These are phyloP conservation scores for Sugiyamaella castrensis DNA, from an alignment of 1,139 yeast genomes.

Conservation along the genomic window DNA sequence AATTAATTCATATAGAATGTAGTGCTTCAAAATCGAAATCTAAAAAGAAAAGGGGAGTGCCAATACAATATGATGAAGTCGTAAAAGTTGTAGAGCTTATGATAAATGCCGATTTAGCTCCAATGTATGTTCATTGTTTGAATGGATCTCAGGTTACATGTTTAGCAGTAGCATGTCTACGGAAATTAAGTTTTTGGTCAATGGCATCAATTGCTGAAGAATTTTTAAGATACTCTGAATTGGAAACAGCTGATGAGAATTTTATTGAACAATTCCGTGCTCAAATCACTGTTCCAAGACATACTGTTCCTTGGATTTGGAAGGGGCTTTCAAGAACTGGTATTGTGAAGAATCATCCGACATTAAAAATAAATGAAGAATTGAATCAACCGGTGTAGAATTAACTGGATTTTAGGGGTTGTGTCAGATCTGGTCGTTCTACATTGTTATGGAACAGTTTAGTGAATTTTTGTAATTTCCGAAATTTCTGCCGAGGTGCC, in stretches of 20 bases:
- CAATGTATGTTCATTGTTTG: conserved; percentile 79
- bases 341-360: conserved; percentile 39
- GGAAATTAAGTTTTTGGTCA: conserved; percentile 87
- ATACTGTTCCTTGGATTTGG: conserved; percentile 73
- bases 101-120: conserved; percentile 58
- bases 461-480: conserved; percentile 1
- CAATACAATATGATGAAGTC: conserved; percentile 65
- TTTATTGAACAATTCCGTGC: conserved; percentile 81
- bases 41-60: conserved; percentile 51
- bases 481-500: conserved; percentile 4
- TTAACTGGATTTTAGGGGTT: no score
- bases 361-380: conserved; percentile 27
- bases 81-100: conserved; percentile 57
- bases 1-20: conserved; percentile 63
- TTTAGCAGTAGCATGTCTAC: conserved; percentile 75
- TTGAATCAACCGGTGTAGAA: background rate
- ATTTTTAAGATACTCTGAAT: conserved; percentile 73
- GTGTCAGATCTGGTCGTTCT: background rate
- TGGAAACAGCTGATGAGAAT: conserved; percentile 75
- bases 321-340: conserved; percentile 62
- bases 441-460: background rate
- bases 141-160: conserved; percentile 90
- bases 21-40: conserved; percentile 40
- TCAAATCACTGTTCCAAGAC: conserved; percentile 51
- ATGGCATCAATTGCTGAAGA: conserved; percentile 85